Base-by-base conservation (phyloP, 75 land plant species). In the Gnetum montanum region DNA sequence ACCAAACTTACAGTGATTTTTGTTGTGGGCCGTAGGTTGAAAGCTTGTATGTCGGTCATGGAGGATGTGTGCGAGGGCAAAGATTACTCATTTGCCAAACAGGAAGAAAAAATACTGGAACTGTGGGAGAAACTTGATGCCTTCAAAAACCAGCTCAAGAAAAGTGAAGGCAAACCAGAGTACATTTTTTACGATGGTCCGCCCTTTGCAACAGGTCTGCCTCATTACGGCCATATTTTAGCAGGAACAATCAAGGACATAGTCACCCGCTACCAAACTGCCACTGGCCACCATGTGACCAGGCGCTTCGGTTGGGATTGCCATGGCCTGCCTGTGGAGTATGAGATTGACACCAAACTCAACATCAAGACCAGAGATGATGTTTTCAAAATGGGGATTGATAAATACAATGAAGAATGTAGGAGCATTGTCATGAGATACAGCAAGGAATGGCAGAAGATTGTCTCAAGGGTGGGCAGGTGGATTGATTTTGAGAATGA, bases 231-330 rank as follows among this genome's bases (percentile, higher is more conserved):
- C 33, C 99, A 95, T 71, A 83, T 95, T 43, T 74, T 95, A 11
- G 99, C 99, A 25, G 99, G 99, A 4, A 95, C 99, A 20, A 95
- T 95, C 71, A 95, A 95, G 78, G 99, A 95, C 64, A 72, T 84
- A 36, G 99, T 95, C 51, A 95, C 99, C 12, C 75, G 99, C 24
- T 84, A 74, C 70, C 99, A 90, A 73, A 51, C 76, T 15, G 81
- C 86, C 57, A 61, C 31, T 10, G 99, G 99, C 20, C 83, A 67
- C 59, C 99, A 95, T 62, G 97, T 90, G 43, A 95, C 86, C 38
- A 72, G 97, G 6, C 68, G 99, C 6, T 95, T 95, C 61, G 99
- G 99, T 0, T 95, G 99, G 99, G 99, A 95, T 50, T 90, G 97
- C 70, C 99, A 95, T 36, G 99, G 99, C 4, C 38, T 95, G 37